Evolutionary conservation across 345 rosid genomes (phyloP), one percentile per base, ranked within the genome.

Genomic region (Eucalyptus sp.): DNA sequence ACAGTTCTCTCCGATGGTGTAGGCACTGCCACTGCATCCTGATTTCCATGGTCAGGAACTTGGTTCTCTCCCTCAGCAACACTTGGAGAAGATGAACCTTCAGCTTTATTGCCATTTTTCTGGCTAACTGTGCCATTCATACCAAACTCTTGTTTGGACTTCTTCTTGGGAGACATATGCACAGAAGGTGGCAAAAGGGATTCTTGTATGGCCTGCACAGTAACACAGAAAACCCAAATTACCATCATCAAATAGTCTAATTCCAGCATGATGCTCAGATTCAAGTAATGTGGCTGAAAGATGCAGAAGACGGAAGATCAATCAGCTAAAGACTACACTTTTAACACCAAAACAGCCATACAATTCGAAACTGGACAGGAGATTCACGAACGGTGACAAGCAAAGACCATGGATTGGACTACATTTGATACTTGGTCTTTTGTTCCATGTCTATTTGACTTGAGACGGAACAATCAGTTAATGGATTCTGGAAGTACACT

Each of bases 101-200:
- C 91, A n/a, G 88, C 89, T 13, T 88, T 86, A 52, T 88, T 88
- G 71, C 60, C 90, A 50, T 86, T 87, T 90, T 89, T 88, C 90
- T 89, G 92, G 84, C 87, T 52, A 90, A 90, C 90, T 44, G 92
- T 94, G 46, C 93, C 96, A 88, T 94, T 95, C 12, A 87, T 87
- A 87, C 90, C 93, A 13, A 91, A 31, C 90, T 91, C 58, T 86
- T 88, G 81, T 87, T 92, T 92, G 33, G 81, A 91, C 88, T 91
- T 95, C 90, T 94, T 91, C 90, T 89, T 88, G 17, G 91, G 92
- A 12, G 76, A 66, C 89, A 97, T 94, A 90, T 95, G 97, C 18
- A 94, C 93, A 86, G 96, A 87, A 91, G 98, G 96, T 14, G 99
- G 99, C 95, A 96, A 91, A 89, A 95, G 95, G 88, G 89, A 93